A percentile compares a stretch with the other conserved stretches of the same genome.
Evolutionary conservation across 2,329 filamentous ascomycete genomes (phyloP).

Genomic region (Paraphoma chrysanthemicola): DNA sequence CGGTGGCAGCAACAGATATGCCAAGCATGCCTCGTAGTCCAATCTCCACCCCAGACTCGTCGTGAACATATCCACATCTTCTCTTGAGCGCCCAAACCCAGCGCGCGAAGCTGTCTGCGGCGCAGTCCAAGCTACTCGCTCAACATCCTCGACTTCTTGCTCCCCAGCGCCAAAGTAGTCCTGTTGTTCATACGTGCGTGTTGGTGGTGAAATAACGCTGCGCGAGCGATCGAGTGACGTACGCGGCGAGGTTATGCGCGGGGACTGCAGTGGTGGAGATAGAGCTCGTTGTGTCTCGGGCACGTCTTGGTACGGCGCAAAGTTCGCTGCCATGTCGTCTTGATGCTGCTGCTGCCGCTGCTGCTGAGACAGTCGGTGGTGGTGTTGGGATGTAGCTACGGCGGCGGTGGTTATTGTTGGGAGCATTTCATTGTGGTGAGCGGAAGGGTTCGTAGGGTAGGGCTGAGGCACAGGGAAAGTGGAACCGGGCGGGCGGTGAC

Average conservation of each 20-base stretch:
- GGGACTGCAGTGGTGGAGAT: constrained; percentile 69
- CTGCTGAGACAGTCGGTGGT: not conserved
- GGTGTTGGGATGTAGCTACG: not conserved
- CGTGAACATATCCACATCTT: constrained; percentile 81
- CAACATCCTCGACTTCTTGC: constrained; percentile 23
- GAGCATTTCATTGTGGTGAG: not conserved
- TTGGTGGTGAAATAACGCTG: constrained; percentile 43
- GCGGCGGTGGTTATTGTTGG: constrained; percentile 2
- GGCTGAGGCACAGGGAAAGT: constrained; percentile 17
- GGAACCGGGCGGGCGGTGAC: constrained; percentile 12
- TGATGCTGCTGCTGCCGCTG: not conserved
- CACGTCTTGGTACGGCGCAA: constrained; percentile 95
- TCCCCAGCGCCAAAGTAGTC: constrained; percentile 44
- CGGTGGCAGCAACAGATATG: constrained; percentile 85
- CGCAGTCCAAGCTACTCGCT: constrained; percentile 41
- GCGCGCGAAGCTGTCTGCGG: constrained; percentile 6
- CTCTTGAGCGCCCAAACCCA: constrained; percentile 51
- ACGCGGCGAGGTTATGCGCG: constrained; percentile 57
- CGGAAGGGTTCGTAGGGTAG: constrained; percentile 4
- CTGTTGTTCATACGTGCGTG: constrained; percentile 46
- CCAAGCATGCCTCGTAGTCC: constrained; percentile 88
- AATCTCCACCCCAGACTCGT: constrained; percentile 86
- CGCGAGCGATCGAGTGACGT: constrained; percentile 45
- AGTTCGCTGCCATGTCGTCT: constrained; percentile 60
- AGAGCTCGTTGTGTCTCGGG: constrained; percentile 84